phyloP scores from a whole-genome alignment of 306 rosid genomes.

The Lablab purpureus region DNA sequence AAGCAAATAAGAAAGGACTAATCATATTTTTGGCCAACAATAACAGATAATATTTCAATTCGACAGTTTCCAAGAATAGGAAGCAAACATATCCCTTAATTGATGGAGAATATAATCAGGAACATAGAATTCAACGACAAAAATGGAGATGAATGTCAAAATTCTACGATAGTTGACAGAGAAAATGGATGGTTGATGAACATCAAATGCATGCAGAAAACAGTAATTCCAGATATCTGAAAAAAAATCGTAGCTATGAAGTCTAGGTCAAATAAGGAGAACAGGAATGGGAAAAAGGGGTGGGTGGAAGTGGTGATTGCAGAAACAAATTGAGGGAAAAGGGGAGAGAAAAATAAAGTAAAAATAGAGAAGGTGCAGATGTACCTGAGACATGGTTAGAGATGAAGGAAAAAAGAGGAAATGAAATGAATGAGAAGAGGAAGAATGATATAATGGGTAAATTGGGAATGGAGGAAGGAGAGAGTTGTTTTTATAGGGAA shows the following conservation, averaged over 20 bases:
- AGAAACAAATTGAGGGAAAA: neutral
- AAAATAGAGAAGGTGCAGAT: neutral
- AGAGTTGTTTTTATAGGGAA: constrained; percentile 3
- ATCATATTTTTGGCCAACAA: neutral
- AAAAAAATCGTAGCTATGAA: neutral
- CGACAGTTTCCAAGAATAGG: neutral
- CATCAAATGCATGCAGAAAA: neutral
- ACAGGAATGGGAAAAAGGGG: neutral
- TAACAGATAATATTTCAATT: neutral
- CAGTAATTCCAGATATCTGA: neutral
- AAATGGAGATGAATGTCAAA: neutral
- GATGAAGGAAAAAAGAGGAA: neutral
- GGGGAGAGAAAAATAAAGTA: neutral
- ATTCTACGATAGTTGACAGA: neutral
- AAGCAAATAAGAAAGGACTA: constrained; percentile 11
- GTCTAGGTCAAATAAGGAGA: neutral
- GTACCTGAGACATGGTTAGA: constrained; percentile 51
- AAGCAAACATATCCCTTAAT: neutral
- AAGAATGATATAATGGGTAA: neutral
- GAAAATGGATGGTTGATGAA: neutral
- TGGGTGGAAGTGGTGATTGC: neutral
- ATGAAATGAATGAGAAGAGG: neutral
- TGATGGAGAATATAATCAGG: neutral
- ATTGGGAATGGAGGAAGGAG: neutral
- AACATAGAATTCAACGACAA: neutral